These are phyloP conservation scores for Sarocladiaceae sp. DNA, from an alignment of 2,329 filamentous ascomycete species.

Conservation along the genomic window DNA sequence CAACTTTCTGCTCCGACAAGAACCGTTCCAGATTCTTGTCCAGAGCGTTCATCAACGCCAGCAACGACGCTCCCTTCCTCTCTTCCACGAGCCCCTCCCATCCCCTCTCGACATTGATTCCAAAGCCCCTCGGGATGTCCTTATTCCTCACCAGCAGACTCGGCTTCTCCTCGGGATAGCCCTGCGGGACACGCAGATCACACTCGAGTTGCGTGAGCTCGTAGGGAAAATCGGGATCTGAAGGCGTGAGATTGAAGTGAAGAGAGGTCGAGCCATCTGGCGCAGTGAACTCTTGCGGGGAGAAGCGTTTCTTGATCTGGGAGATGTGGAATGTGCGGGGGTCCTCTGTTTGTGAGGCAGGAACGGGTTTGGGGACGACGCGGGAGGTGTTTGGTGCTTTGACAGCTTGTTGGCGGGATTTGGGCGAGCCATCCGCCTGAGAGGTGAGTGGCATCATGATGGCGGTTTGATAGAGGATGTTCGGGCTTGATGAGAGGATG, in stretches of 20 bases:
- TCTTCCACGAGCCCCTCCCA: slow-evolving; percentile 60
- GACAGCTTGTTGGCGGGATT: slow-evolving; percentile 40
- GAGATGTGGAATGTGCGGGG: slow-evolving; percentile 68
- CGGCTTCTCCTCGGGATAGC: slow-evolving; percentile 55
- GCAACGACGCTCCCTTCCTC: slow-evolving; percentile 49
- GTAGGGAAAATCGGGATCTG: slow-evolving; percentile 80
- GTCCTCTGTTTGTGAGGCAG: slow-evolving; percentile 41
- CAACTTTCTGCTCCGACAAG: slow-evolving; percentile 62
- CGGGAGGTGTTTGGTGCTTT: slow-evolving; percentile 36
- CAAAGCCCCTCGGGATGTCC: slow-evolving; percentile 64
- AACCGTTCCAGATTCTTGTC: slow-evolving; percentile 68
- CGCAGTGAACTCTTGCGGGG: slow-evolving; percentile 36
- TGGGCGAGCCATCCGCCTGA: slow-evolving; percentile 21
- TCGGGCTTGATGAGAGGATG: neutral
- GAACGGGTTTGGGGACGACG: slow-evolving; percentile 58
- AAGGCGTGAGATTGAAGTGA: slow-evolving; percentile 60
- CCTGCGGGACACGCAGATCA: slow-evolving; percentile 55
- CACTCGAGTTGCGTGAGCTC: slow-evolving; percentile 65
- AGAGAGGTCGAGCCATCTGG: slow-evolving; percentile 48
- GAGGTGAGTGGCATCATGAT: slow-evolving; percentile 9
- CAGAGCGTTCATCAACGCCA: slow-evolving; percentile 61
- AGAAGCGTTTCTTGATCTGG: slow-evolving; percentile 64
- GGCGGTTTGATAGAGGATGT: neutral
- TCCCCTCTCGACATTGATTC: slow-evolving; percentile 69
- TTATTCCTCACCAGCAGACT: slow-evolving; percentile 59